Conservation (phyloP, 192 early-diverging fungal genomes). For the Umbelopsis ramanniana region DNA sequence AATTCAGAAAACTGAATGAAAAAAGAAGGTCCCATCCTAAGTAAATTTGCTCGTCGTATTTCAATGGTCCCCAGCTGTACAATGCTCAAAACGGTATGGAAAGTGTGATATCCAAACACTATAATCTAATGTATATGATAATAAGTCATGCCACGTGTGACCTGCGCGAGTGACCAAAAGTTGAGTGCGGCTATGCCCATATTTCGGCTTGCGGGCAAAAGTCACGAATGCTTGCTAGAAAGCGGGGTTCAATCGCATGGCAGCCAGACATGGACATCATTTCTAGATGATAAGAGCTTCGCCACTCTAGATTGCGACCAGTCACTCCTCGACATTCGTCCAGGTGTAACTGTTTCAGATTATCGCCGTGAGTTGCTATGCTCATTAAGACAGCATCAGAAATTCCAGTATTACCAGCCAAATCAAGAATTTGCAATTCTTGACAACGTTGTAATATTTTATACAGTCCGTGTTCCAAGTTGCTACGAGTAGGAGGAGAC, state of each 20-base stretch:
- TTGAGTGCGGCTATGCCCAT: neutral
- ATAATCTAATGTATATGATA: too few species aligned
- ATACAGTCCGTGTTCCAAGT: neutral
- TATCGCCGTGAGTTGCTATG: neutral
- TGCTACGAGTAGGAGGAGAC: neutral
- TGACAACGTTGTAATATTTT: slow-evolving; percentile 12
- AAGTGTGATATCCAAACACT: neutral
- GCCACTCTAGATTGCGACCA: slow-evolving; percentile 6
- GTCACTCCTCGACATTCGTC: neutral
- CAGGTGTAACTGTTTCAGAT: neutral
- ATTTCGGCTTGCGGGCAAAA: slow-evolving; percentile 5
- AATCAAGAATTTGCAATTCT: neutral
- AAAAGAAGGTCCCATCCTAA: neutral
- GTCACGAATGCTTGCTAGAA: neutral
- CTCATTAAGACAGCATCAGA: slow-evolving; percentile 1
- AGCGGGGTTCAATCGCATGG: neutral
- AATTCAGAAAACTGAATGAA: neutral
- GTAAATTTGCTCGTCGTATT: too few species aligned
- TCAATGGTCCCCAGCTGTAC: neutral
- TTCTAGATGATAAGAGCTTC: slow-evolving; percentile 11
- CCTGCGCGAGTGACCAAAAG: neutral
- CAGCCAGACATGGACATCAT: neutral
- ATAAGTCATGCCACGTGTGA: slow-evolving; percentile 8
- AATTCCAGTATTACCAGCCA: slow-evolving; percentile 14
- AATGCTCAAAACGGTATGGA: neutral